phyloP scores from a whole-genome alignment of 75 land plant species.

The Isoetes taiwanensis region DNA sequence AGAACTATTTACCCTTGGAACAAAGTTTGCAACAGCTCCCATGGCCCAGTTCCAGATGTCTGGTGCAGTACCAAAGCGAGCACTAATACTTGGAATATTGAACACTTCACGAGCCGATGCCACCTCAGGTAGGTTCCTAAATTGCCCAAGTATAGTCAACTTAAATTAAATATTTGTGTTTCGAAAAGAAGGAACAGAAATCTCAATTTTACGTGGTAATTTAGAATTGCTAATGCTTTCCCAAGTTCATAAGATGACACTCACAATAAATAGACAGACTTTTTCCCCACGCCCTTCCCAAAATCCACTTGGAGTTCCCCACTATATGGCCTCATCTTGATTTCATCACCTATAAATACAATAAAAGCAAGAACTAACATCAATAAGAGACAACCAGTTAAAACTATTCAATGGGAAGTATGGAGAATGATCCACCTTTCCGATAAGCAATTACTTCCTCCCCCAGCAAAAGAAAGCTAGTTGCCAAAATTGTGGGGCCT shows the following conservation, averaged over 20 bases:
- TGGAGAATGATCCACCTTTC: conserved; percentile 42
- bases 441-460: conserved; percentile 76
- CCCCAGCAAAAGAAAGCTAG: conserved; percentile 85
- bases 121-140: conserved; percentile 84
- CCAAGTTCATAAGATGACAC: too few relatives aligned
- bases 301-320: conserved; percentile 66
- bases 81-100: conserved; percentile 78
- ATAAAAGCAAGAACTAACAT: not conserved
- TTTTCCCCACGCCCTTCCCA: conserved; percentile 80
- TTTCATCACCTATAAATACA: conserved; percentile 39
- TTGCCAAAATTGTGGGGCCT: conserved; percentile 92
- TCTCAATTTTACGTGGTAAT: too few relatives aligned
- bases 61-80: conserved; percentile 88
- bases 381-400: not conserved
- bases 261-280: conserved; percentile 70
- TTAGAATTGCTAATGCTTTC: too few relatives aligned
- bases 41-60: conserved; percentile 94
- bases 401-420: not conserved
- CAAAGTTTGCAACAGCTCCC: conserved; percentile 53
- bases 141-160: not conserved
- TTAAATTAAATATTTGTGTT: not conserved
- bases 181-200: not conserved
- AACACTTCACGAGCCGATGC: conserved; percentile 63
- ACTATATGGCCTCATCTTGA: conserved; percentile 66
- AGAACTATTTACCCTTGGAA: conserved; percentile 41